Base-by-base conservation (phyloP, 2,329 filamentous ascomycete species). In the Fonsecaea monophora region DNA sequence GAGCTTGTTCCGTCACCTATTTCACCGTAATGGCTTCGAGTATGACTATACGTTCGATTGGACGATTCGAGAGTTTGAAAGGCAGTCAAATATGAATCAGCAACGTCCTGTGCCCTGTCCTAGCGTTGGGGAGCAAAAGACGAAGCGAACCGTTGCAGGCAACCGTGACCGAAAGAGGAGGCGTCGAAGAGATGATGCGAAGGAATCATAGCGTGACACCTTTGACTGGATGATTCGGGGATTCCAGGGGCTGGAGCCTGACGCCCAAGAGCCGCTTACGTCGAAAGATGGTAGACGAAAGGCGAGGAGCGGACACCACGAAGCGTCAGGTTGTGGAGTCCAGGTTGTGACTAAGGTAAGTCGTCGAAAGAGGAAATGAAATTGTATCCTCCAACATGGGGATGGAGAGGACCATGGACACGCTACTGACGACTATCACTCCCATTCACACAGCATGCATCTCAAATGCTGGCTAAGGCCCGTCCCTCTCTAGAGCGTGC, bases 11-110 rank as follows among this genome's bases (percentile, higher is more conserved):
- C 58, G 55, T 58, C 60, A 61, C 30, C 68, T 73, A 55, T 72
- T 73, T 62, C 50, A 38, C 58, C 67, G 62, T 34, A 48, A 68
- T 40, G 60, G 66, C 21, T 71, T 72, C 50, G 58, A 71, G 60
- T 64, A 72, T 64, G 69, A 74, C 64, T 45, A 72, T 65, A 70
- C 74, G 40, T 74, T 70, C 54, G 72, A 74, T 61, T 73, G 71
- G 73, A 74, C 71, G 32, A 45, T 69, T 67, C 53, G 61, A 38
- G 66, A 70, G 37, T 70, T 68, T 66, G n/a, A 63, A 25, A 58
- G 42, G 40, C 53, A n/a, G 15, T 55, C 25, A 25, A 37, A 60
- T 64, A 34, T 59, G 53, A 32, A 54, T 21, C 34, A 62, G 37
- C 9, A 57, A 64, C 53, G 37, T 53, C 50, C 30, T 53, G n/a